These are phyloP conservation scores for Arachnomyces sp. DNA, from an alignment of 2,329 filamentous ascomycete species.

Conservation along the genomic window DNA sequence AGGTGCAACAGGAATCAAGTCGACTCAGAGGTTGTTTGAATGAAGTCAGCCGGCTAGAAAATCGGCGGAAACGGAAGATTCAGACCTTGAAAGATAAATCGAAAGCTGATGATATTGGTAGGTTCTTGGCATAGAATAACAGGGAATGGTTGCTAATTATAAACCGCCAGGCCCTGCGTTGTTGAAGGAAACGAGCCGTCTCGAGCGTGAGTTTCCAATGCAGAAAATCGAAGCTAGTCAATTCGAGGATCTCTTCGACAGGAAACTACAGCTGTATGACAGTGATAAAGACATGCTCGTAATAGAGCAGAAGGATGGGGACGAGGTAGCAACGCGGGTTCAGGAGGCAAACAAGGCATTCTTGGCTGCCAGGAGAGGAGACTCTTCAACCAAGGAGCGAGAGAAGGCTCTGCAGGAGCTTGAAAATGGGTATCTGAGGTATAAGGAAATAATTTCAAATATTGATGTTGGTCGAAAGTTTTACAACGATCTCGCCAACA, in stretches of 20 bases:
- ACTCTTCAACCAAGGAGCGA: slow-evolving; percentile 62
- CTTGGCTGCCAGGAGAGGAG: slow-evolving; percentile 60
- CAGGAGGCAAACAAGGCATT: slow-evolving; percentile 73
- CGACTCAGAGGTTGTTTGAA: slow-evolving; percentile 73
- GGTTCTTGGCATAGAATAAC: slow-evolving; percentile 15
- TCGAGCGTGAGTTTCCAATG: slow-evolving; percentile 80
- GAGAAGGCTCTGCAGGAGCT: slow-evolving; percentile 80
- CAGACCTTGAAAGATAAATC: slow-evolving; percentile 72
- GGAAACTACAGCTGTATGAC: slow-evolving; percentile 74
- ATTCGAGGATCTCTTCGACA: slow-evolving; percentile 86
- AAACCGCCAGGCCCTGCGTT: slow-evolving; percentile 58
- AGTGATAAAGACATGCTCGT: slow-evolving; percentile 63
- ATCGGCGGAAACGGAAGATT: slow-evolving; percentile 67
- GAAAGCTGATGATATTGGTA: slow-evolving; percentile 77
- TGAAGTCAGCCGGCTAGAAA: slow-evolving; percentile 77
- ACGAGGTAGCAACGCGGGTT: slow-evolving; percentile 60
- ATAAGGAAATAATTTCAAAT: slow-evolving; percentile 91
- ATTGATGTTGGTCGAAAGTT: slow-evolving; percentile 89
- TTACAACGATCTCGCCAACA: slow-evolving; percentile 89
- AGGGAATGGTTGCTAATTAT: neutral
- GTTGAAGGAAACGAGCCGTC: slow-evolving; percentile 69
- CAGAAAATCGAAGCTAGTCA: slow-evolving; percentile 79
- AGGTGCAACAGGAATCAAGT: slow-evolving; percentile 70
- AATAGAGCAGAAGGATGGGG: slow-evolving; percentile 69
- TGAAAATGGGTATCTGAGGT: slow-evolving; percentile 88